phyloP scores from a whole-genome alignment of 345 rosid genomes.

The Eucalyptus cladocalyx region DNA sequence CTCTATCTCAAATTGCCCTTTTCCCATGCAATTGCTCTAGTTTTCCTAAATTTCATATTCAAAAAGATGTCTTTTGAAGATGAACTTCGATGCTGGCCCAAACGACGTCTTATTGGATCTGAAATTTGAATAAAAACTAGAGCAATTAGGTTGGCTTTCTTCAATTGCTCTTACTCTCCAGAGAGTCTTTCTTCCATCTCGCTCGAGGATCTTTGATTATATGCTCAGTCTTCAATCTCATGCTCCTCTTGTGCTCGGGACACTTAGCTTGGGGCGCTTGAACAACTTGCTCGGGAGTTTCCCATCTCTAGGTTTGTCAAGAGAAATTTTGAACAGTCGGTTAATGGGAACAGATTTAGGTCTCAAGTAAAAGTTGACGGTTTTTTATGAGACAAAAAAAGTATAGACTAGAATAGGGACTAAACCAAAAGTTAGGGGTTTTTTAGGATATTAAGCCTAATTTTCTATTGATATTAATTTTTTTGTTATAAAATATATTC shows the following conservation, averaged over 20 bases:
- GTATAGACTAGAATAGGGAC: too few species aligned
- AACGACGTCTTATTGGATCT: background rate
- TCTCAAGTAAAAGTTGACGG: background rate
- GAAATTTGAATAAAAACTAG: background rate
- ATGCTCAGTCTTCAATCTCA: background rate
- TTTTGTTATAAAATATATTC: background rate
- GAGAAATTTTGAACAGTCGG: too few species aligned
- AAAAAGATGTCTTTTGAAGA: background rate
- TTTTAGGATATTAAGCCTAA: background rate
- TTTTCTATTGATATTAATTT: too few species aligned
- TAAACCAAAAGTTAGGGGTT: too few species aligned
- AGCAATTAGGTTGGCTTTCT: background rate
- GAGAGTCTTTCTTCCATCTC: background rate
- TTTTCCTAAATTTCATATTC: background rate
- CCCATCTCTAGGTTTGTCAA: background rate
- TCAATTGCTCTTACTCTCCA: background rate
- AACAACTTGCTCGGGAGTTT: background rate
- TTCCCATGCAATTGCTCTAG: background rate
- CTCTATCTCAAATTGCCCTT: background rate
- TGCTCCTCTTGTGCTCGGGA: fast-evolving
- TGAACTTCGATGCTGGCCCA: background rate
- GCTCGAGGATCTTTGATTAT: too few species aligned
- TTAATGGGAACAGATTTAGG: background rate
- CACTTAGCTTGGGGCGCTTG: fast-evolving
- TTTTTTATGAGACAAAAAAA: too few species aligned